Evolutionary conservation across 768 basidiomycete genomes (phyloP), one percentile per base, ranked within the genome.

Genomic region (Saitozyma sp.): DNA sequence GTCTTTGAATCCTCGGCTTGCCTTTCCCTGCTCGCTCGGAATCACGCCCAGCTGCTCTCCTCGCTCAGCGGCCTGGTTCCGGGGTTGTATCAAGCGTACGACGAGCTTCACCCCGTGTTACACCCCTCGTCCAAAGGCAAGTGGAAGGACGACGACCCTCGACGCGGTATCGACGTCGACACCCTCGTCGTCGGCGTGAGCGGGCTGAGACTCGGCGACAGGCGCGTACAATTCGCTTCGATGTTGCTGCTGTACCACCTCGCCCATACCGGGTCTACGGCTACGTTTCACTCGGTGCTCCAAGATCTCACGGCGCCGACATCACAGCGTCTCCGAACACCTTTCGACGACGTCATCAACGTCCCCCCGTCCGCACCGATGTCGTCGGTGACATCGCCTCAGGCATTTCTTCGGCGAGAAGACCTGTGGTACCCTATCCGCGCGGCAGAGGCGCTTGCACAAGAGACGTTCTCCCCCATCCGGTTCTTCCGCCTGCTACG

Each of bases 1-100:
- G 75, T 78, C 20, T 77, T 76, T 65, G 74, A 79, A 55, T 61
- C 71, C 11, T 77, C 76, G 9, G 71, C 66, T 8, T 54, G 58
- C 17, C 57, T 67, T 19, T 62, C 74, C 14, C 65, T 77, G 8
- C 63, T 76, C 19, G 70, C 76, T 2, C 37, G 58, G 8, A 67
- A 76, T 57, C 63, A 54, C 29, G 59, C 73, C 9, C 78, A 79
- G 40, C 50, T 79, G 38, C 55, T 74, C 9, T 68, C 70, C 37
- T 62, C 75, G 8, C 62, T 79, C 0, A 73, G 70, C 29, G 72
- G 73, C 6, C 69, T 79, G 3, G 63, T 79, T 3, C 74, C 75
- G 14, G 65, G 68, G 10, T 54, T 74, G 20, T 77, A 79, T 52
- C 38, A 38, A 11, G 70, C 59, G 16, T 14, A 16, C 16, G 45